Percentiles rank a stretch among this genome's conserved stretches.
These are phyloP conservation scores for Phyllosticta ampelicida DNA, from an alignment of 2,329 filamentous ascomycete genomes.

Conservation along the genomic window DNA sequence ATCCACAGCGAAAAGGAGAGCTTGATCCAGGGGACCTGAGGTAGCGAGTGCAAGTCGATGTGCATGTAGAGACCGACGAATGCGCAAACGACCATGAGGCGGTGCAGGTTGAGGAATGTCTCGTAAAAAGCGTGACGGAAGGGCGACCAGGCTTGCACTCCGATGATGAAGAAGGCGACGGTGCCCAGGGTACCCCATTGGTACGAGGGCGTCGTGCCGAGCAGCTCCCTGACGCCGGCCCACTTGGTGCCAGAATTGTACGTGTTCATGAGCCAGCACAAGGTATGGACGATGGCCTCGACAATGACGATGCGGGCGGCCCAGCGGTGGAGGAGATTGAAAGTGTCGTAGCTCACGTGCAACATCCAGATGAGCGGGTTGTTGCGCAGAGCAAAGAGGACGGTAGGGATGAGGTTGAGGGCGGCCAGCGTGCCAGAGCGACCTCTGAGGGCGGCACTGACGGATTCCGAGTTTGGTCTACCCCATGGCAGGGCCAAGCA, in stretches of 20 bases:
- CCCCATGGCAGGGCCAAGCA: constrained; percentile 57
- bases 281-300: constrained; percentile 59
- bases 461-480: constrained; percentile 37
- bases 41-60: constrained; percentile 53
- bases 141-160: constrained; percentile 63
- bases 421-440: constrained; percentile 74
- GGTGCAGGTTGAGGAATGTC: constrained; percentile 83
- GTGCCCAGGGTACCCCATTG: constrained; percentile 50
- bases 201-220: constrained; percentile 53
- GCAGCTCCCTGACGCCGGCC: constrained; percentile 43
- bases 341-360: constrained; percentile 88
- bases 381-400: constrained; percentile 83
- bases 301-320: constrained; percentile 62
- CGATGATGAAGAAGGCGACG: constrained; percentile 52
- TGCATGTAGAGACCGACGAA: constrained; percentile 72
- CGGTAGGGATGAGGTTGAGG: constrained; percentile 83
- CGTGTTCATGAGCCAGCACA: constrained; percentile 62
- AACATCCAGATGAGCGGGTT: constrained; percentile 78
- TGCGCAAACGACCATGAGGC: constrained; percentile 57
- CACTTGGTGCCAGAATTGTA: constrained; percentile 47
- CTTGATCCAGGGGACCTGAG: constrained; percentile 65
- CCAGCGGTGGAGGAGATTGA: constrained; percentile 84
- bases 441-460: constrained; percentile 74
- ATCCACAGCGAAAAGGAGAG: constrained; percentile 68
- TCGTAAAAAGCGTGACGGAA: constrained; percentile 94